Base-by-base conservation (phyloP, 148 eudicot species). In the Dianthus caryophyllus region DNA sequence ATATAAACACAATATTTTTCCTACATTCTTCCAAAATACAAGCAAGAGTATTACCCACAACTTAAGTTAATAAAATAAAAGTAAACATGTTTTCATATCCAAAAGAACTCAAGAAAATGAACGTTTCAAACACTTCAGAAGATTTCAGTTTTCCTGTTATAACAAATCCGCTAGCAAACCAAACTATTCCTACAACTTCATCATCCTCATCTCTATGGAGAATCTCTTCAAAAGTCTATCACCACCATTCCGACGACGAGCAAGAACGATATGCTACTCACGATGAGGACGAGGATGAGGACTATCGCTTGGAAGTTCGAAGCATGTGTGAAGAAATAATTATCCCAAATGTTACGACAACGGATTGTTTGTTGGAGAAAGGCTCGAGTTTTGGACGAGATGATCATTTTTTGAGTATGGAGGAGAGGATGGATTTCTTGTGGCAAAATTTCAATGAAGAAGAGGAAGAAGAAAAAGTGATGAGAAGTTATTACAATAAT, bases 101-200 rank as follows among this genome's bases (percentile, higher is more conserved):
- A 44, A 54, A 33, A 66, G 70, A 65, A n/a, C 21, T 27, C 49
- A 74, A 62, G 46, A 61, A 68, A 26, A 64, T 43, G 46, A 31
- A 18, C 39, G 54, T 36, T 38, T 64, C 9, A 13, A 75, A 36
- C 24, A 55, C n/a, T 1, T 62, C 26, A 44, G 82, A 79, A 41
- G 82, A 79, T 1, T 79, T 79, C 52, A 79, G 78, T 57, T 79
- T 79, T 44, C 82, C 82, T 55, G 49, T 75, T 48, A 21, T 79
- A 9, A 47, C 75, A 21, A 74, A 73, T 54, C 71, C 81, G 51
- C 53, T 70, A 52, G 33, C 75, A 58, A 70, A 66, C 57, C 52
- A 73, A 36, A 70, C 46, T 21, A 47, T 26, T 68, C 44, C 59
- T 33, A 33, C 38, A 33, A 33, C 61, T 27, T 26, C 61, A n/a